Base-by-base conservation (phyloP, 257 asterid genomes). In the Verbena officinalis region DNA sequence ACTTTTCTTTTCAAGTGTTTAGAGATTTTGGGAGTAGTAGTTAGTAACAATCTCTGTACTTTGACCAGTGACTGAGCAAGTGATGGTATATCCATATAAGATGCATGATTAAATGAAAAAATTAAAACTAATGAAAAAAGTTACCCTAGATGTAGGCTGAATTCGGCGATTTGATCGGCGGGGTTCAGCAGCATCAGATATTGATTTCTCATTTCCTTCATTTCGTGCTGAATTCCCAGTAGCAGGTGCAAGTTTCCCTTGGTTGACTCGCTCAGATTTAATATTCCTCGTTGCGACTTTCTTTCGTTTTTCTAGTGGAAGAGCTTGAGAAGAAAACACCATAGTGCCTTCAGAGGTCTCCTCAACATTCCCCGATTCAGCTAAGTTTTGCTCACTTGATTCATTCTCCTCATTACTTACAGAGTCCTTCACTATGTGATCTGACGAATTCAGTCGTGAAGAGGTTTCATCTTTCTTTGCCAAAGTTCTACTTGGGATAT, bases 141-240 rank as follows among this genome's bases (percentile, higher is more conserved):
- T 80, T n/a, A 91, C 99, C 96, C 98, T 80, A 23, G 98, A 95
- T 33, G 99, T 95, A 23, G 99, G 99, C 79, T 91, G 98, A 76
- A 88, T 95, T 65, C 83, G 84, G 70, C 99, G 96, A 69, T 83
- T 87, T 64, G 99, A 95, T 73, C 99, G 81, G 65, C 99, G 96
- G 42, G 98, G 97, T 73, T 86, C 99, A 56, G 62, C 48, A 48
- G 11, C 76, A 63, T 86, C 89, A 46, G 91, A 76, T 44, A 22
- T 56, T 50, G 58, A 45, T 12, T 60, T 75, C 62, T 79, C 95
- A 67, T 78, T 64, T 27, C 71, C 80, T 67, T 76, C 95, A 0
- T 38, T 74, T 53, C 78, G 82, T 50, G 79, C 71, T 9, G 69
- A 64, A 77, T 66, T 86, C 54, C 81, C 81, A 56, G 77, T 67